These are phyloP conservation scores for Arthrobotrys megalospora DNA, from an alignment of 2,329 filamentous ascomycete genomes.

Conservation along the genomic window DNA sequence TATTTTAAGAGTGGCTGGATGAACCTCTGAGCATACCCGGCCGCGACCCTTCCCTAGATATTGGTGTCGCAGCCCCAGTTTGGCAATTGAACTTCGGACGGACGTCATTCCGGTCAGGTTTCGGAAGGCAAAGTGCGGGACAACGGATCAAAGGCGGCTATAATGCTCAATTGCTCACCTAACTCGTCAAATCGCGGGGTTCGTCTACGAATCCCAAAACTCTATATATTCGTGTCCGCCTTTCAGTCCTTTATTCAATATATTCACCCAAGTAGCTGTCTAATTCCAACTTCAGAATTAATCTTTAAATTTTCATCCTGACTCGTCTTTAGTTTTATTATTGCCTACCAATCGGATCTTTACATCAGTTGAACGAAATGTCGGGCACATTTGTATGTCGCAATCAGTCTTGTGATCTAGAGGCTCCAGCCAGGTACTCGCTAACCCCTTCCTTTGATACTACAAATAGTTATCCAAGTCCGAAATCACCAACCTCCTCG, in stretches of 20 bases:
- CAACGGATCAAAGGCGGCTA: conserved; percentile 16
- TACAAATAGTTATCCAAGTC: conserved; percentile 20
- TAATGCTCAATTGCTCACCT: conserved; percentile 12
- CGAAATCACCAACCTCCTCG: conserved; percentile 57
- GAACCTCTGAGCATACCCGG: not conserved
- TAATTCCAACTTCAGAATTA: not conserved
- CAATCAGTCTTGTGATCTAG: conserved; percentile 14
- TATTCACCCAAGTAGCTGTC: not conserved
- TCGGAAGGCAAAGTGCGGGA: conserved; percentile 28
- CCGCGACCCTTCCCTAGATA: conserved; percentile 3
- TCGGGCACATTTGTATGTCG: conserved; percentile 13
- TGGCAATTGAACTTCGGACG: not conserved
- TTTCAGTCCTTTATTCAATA: not conserved
- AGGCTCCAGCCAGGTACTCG: not conserved
- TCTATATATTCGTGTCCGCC: not conserved
- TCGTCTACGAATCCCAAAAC: not conserved
- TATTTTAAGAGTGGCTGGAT: too few species aligned
- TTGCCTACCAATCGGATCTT: conserved; percentile 9
- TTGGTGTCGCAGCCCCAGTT: conserved; percentile 11
- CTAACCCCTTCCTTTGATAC: conserved; percentile 3
- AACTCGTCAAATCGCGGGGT: conserved; percentile 24
- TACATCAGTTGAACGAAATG: conserved; percentile 3
- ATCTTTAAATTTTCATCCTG: not conserved
- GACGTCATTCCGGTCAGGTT: conserved; percentile 24
- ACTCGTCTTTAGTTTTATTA: not conserved